Evolutionary conservation across 495 filamentous ascomycete species (phyloP), one percentile per base, ranked within the genome.

Genomic region (Neurospora sp.): DNA sequence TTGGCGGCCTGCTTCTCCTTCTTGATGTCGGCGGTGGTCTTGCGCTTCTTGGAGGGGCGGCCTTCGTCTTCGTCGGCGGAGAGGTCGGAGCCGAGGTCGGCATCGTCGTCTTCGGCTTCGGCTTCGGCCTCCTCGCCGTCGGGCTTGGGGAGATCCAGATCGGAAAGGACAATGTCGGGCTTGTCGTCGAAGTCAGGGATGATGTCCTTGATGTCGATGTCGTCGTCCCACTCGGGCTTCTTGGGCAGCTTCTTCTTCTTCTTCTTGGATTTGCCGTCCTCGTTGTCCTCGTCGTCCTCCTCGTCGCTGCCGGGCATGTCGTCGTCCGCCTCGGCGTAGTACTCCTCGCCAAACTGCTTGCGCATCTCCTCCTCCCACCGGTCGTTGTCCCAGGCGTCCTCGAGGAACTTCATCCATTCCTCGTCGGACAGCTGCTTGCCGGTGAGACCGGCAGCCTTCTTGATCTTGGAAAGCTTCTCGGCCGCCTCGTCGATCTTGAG

Each of bases 201-300:
- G 39, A 99, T 82, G 80, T 99, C 95, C 38, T 90, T 92, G 83
- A 98, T 98, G 77, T 97, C 94, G 77, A 98, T 97, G 77, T 99
- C 96, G 76, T 97, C 93, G 73, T 97, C 92, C 93, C 94, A 99
- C 72, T 90, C 92, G 23, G 96, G 96, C 85, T 99, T 99, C 85
- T 93, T 96, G 20, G 88, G 82, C 73, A 88, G 90, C 73, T 88
- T 89, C 75, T 86, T 88, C 75, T 83, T 84, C 23, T 75, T 73
- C 14, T 44, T 71, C 44, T 75, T 75, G 54, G 46, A 54, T 14
- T 77, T 74, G 23, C 35, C 69, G 70, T 69, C 59, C 38, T 74
- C 77, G 12, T 23, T 81, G 3, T 73, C 78, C 16, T 79, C 78
- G 2, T 76, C 75, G 2, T 75, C 82, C 27, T 86, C 85, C 35